These are phyloP conservation scores for Melampsora americana DNA, from an alignment of 1,284 basidiomycete species.

Conservation along the genomic window DNA sequence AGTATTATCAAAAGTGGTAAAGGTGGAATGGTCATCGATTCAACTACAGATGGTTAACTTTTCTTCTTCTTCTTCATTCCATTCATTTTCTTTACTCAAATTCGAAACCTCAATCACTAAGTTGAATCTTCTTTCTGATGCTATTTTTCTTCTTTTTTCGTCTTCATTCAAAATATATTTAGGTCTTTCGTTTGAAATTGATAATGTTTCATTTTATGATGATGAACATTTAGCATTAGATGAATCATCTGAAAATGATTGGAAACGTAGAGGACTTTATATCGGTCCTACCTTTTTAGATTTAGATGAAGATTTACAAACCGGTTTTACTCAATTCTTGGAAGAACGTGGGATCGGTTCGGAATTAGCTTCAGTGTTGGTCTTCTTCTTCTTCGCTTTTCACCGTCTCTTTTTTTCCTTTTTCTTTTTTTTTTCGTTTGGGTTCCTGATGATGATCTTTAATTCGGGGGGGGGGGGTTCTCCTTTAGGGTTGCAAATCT, in stretches of 20 bases:
- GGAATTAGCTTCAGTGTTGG: constrained; percentile 34
- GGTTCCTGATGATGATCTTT: neutral
- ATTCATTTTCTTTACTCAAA: too few species aligned
- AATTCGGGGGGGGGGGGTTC: neutral
- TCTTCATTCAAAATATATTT: neutral
- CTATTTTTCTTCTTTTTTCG: neutral
- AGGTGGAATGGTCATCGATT: constrained; percentile 41
- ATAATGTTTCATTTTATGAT: constrained; percentile 43
- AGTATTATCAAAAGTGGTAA: constrained; percentile 34
- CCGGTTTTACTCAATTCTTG: constrained; percentile 23
- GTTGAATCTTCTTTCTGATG: neutral
- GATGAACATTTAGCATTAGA: constrained; percentile 43
- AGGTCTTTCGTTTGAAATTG: constrained; percentile 39
- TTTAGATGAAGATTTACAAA: constrained; percentile 37
- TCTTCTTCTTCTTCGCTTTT: neutral
- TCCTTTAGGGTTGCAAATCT: constrained; percentile 17
- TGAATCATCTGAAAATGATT: constrained; percentile 33
- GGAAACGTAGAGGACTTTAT: constrained; percentile 44
- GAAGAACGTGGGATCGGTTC: constrained; percentile 40
- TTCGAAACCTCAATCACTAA: too few species aligned
- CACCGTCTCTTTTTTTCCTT: neutral
- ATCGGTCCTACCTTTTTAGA: constrained; percentile 42
- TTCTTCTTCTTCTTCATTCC: too few species aligned
- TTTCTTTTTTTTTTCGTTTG: neutral
- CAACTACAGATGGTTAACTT: constrained; percentile 43